Evolutionary conservation across 257 asterid species (phyloP).

Genomic region (Nicotiana benthamiana): DNA sequence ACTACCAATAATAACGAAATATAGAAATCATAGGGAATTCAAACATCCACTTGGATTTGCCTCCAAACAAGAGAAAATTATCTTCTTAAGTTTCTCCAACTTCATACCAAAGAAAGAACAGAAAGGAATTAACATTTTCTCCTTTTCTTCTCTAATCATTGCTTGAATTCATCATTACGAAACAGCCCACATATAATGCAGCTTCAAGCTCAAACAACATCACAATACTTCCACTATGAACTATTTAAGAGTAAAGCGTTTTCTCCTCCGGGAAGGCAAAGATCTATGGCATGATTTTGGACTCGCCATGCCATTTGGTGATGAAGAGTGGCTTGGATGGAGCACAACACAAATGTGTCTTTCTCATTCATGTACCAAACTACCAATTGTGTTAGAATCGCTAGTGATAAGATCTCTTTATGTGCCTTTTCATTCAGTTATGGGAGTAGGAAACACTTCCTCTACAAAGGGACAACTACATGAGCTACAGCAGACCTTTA

Average conservation of each 20-base stretch:
- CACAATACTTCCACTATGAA: not conserved
- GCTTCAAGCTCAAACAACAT: not conserved
- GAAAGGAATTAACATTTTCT: not conserved
- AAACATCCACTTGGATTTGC: not conserved
- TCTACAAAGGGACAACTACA: constrained; percentile 63
- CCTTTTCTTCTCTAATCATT: not conserved
- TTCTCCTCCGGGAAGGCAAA: no score
- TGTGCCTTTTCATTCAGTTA: constrained; percentile 35
- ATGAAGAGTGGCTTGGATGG: no score
- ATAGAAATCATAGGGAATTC: no score
- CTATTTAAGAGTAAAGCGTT: no score
- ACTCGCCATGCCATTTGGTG: no score
- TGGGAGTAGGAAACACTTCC: constrained; percentile 91
- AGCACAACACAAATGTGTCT: not conserved
- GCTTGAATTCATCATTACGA: not conserved
- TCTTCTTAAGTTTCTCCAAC: not conserved
- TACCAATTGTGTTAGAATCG: not conserved
- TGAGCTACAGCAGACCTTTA: constrained; percentile 78
- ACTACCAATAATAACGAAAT: not conserved
- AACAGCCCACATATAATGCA: not conserved
- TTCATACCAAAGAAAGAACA: not conserved
- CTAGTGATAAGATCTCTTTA: not conserved
- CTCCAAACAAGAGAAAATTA: not conserved
- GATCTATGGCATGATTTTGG: no score
- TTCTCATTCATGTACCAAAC: not conserved